Evolutionary conservation across 345 rosid species (phyloP).

Genomic region (Citrus sp.): DNA sequence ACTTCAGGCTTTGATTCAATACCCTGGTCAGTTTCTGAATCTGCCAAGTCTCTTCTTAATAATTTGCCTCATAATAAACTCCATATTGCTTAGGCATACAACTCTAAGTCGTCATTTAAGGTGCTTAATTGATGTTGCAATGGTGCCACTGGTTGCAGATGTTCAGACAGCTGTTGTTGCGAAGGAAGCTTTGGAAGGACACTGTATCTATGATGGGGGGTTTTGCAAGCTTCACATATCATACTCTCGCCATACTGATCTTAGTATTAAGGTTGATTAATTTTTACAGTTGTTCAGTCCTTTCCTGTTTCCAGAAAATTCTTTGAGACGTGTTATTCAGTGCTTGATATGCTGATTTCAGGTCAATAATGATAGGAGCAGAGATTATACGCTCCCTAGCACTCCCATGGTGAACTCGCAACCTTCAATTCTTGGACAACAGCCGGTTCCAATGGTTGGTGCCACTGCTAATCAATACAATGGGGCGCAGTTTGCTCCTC

Average conservation of each 20-base stretch:
- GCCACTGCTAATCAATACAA: constrained; percentile 41
- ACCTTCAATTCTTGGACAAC: constrained; percentile 71
- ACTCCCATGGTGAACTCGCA: constrained; percentile 43
- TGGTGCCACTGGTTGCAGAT: constrained; percentile 46
- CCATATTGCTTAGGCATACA: background rate
- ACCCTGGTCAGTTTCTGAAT: constrained; percentile 48
- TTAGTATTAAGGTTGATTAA: constrained; percentile 76
- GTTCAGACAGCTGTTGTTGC: constrained; percentile 92
- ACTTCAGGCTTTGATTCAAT: constrained; percentile 87
- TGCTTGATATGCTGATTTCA: constrained; percentile 27
- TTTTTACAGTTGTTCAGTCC: background rate
- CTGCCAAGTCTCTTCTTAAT: background rate
- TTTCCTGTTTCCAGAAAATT: background rate
- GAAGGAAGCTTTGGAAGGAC: constrained; percentile 98
- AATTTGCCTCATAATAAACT: background rate
- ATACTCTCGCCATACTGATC: constrained; percentile 93
- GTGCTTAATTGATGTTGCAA: background rate
- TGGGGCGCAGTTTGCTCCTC: constrained; percentile 38
- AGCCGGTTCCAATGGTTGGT: constrained; percentile 42
- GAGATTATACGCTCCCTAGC: constrained; percentile 81
- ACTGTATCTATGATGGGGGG: constrained; percentile 96
- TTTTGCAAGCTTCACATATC: constrained; percentile 97
- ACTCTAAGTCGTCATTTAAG: background rate
- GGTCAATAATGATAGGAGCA: constrained; percentile 90
- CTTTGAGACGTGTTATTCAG: background rate